phyloP scores from a whole-genome alignment of 306 rosid genomes.

The Parietaria judaica region DNA sequence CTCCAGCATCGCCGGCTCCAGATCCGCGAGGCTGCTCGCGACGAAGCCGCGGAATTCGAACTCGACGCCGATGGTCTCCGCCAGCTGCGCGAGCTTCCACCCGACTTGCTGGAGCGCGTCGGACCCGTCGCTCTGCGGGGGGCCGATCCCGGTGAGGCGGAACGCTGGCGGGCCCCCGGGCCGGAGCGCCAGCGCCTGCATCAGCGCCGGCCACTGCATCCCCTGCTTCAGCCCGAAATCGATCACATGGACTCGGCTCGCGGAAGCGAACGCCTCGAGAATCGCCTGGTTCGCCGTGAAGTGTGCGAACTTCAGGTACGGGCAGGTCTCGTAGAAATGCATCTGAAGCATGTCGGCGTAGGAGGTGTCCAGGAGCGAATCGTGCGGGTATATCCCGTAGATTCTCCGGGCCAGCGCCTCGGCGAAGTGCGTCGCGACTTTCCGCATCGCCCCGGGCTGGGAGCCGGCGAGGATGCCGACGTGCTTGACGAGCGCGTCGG shows the following conservation, averaged over 20 bases:
- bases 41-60: slow-evolving; percentile 71
- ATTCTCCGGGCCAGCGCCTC: slow-evolving; percentile 54
- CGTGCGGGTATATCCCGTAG: slow-evolving; percentile 41
- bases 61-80: slow-evolving; percentile 47
- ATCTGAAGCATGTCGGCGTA: slow-evolving; percentile 53
- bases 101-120: slow-evolving; percentile 73
- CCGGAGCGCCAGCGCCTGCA: slow-evolving; percentile 70
- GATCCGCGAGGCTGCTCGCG: slow-evolving; percentile 55
- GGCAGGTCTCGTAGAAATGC: slow-evolving; percentile 76
- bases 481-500: slow-evolving; percentile 57
- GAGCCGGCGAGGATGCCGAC: slow-evolving; percentile 45
- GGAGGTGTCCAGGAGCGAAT: slow-evolving; percentile 28
- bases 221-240: slow-evolving; percentile 80
- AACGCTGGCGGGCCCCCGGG: slow-evolving; percentile 75
- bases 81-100: slow-evolving; percentile 59
- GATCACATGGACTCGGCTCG: slow-evolving; percentile 61
- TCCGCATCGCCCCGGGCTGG: slow-evolving; percentile 68
- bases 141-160: slow-evolving; percentile 78
- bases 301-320: slow-evolving; percentile 82
- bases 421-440: slow-evolving; percentile 65
- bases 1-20: slow-evolving; percentile 53
- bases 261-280: slow-evolving; percentile 55
- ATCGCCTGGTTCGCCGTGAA: slow-evolving; percentile 92
- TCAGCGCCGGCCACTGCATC: slow-evolving; percentile 89
- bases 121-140: slow-evolving; percentile 50